Evolutionary conservation across 768 basidiomycete species (phyloP).

Genomic region (Boletellus ananiceps): DNA sequence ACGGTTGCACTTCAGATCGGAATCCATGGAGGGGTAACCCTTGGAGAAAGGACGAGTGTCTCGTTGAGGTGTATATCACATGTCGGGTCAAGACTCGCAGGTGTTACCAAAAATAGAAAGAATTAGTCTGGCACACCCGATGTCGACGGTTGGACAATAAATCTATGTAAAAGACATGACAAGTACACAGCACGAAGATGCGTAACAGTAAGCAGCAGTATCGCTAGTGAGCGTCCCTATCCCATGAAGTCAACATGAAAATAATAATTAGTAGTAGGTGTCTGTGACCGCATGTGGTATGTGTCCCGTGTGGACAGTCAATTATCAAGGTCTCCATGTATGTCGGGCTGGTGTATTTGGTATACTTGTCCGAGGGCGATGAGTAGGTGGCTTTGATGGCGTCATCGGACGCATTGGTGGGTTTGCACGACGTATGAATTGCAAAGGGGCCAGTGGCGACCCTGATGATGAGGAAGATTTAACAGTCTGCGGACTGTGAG

Average conservation of each 20-base stretch:
- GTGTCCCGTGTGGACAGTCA: constrained; percentile 17
- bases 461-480: constrained; percentile 57
- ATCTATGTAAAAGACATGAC: constrained; percentile 18
- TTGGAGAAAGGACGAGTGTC: neutral
- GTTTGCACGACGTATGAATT: constrained; percentile 81
- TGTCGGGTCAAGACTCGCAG: neutral
- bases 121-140: neutral
- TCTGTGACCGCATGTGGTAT: constrained; percentile 3
- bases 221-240: constrained; percentile 24
- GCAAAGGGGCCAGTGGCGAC: constrained; percentile 74
- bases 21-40: constrained; percentile 48
- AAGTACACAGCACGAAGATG: constrained; percentile 26
- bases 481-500: constrained; percentile 42
- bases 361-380: constrained; percentile 40
- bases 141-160: constrained; percentile 2
- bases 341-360: constrained; percentile 46
- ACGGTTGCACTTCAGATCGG: constrained; percentile 75
- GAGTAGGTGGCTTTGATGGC: constrained; percentile 56
- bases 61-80: too few species aligned
- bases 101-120: constrained; percentile 12
- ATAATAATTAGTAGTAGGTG: constrained; percentile 25
- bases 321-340: constrained; percentile 60
- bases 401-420: constrained; percentile 52
- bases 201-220: constrained; percentile 18
- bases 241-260: constrained; percentile 28